Evolutionary conservation across 2,329 filamentous ascomycete genomes (phyloP), one percentile per base, ranked within the genome.

Genomic region (Alternaria sp.): DNA sequence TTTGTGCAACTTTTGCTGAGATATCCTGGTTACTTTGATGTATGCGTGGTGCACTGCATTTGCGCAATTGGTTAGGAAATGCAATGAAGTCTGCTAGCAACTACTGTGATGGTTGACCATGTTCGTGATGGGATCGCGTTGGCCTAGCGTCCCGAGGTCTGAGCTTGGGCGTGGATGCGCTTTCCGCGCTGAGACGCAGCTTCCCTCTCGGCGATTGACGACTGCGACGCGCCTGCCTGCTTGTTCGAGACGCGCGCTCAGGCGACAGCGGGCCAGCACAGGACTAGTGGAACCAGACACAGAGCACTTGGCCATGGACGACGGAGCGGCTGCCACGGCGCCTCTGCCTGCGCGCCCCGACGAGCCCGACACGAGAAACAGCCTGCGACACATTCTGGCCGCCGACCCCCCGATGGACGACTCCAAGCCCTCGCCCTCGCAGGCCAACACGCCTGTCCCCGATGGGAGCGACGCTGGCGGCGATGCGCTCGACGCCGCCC

Each of bases 291-390:
- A 49, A 56, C 28, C 57, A 54, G 26, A 53, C 49, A 53, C 36
- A 32, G 19, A 54, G 57, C 51, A 36, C 51, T 36, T 26, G 45
- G 45, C 44, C 44, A 59, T 59, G 61, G 57, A 45, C 32, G 57
- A 63, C 56, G 50, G 50, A 45, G 49, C 58, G 17, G 57, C 49
- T 32, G 26, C 57, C 23, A 8, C 57, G 15, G 36, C 69, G 52
- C 43, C 61, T 25, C 60, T 69, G 43, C 59, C 73, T 44, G 63
- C 70, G 57, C 75, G 73, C 68, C 46, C 65, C 62, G 71, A 79
- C 58, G 76, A 79, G 69, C 71, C 77, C 60, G 78, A 80, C 71
- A 76, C 78, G 23, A 72, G 78, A 57, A 79, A 75, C 75, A 79
- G 77, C 67, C 66, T 80, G 62, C 78, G 76, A 68, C 77, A 80